Evolutionary conservation across 768 basidiomycete genomes (phyloP).

Genomic region (Paxillus ammoniavirescens): DNA sequence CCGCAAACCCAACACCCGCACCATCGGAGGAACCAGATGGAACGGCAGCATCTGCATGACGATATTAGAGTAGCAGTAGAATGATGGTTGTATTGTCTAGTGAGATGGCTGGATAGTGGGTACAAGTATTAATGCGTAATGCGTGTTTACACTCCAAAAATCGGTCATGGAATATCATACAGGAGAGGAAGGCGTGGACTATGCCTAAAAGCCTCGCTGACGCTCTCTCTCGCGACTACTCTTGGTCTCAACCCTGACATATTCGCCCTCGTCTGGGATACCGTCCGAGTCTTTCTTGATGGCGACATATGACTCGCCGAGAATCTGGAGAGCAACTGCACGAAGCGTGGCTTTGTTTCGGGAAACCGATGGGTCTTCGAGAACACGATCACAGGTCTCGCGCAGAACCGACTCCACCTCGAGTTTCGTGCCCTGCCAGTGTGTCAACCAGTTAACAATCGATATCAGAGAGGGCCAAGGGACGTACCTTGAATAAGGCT

Average conservation of each 20-base stretch:
- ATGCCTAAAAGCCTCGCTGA: slow-evolving; percentile 19
- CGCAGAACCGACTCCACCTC: slow-evolving; percentile 88
- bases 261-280: slow-evolving; percentile 65
- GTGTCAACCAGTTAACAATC: background rate
- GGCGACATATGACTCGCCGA: slow-evolving; percentile 74
- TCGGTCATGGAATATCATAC: slow-evolving; percentile 10
- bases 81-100: background rate
- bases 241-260: slow-evolving; percentile 79
- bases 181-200: background rate
- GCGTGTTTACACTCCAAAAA: slow-evolving; percentile 2
- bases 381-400: slow-evolving; percentile 82
- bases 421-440: slow-evolving; percentile 91
- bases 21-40: slow-evolving; percentile 4
- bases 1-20: background rate
- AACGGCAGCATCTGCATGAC: slow-evolving; percentile 4
- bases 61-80: background rate
- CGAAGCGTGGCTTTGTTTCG: slow-evolving; percentile 64
- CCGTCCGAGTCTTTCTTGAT: slow-evolving; percentile 62
- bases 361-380: slow-evolving; percentile 54
- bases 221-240: slow-evolving; percentile 50
- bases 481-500: slow-evolving; percentile 79
- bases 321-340: slow-evolving; percentile 78
- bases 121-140: slow-evolving; percentile 1
- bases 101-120: background rate
- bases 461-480: background rate